These are phyloP conservation scores for Garcia nutans DNA, from an alignment of 345 rosid genomes.

Conservation along the genomic window DNA sequence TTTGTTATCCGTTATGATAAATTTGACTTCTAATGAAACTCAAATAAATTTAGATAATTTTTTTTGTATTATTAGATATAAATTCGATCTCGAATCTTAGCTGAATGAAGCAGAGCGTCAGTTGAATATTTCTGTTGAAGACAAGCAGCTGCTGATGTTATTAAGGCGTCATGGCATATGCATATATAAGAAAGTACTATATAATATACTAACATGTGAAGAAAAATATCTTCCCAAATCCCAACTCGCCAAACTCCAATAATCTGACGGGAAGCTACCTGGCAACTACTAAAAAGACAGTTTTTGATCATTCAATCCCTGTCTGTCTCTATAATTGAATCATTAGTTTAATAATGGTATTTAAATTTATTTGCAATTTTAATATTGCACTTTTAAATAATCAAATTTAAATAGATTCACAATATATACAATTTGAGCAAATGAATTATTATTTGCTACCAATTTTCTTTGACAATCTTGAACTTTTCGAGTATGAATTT, in stretches of 20 bases:
- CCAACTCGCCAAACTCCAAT: background rate
- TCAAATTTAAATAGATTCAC: background rate
- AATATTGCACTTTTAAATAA: background rate
- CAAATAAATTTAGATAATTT: too few relatives aligned
- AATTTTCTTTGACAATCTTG: slow-evolving; percentile 22
- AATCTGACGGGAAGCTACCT: slow-evolving; percentile 12
- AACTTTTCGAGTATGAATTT: slow-evolving; percentile 17
- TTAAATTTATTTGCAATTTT: too few relatives aligned
- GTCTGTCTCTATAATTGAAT: too few relatives aligned
- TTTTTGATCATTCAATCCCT: background rate
- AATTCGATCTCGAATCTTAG: too few relatives aligned
- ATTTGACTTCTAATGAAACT: too few relatives aligned
- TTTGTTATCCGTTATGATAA: too few relatives aligned
- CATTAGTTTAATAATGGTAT: too few relatives aligned
- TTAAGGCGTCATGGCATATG: background rate
- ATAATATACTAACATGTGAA: background rate
- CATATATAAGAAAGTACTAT: background rate
- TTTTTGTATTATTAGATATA: too few relatives aligned
- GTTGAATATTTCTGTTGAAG: too few relatives aligned
- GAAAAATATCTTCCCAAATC: background rate
- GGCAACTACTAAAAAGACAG: slow-evolving; percentile 12
- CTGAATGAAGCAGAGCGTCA: too few relatives aligned
- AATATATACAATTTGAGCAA: too few relatives aligned
- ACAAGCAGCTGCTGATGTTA: background rate
- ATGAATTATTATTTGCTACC: background rate